Evolutionary conservation across 345 rosid species (phyloP).

Genomic region (Raphanus sativus): DNA sequence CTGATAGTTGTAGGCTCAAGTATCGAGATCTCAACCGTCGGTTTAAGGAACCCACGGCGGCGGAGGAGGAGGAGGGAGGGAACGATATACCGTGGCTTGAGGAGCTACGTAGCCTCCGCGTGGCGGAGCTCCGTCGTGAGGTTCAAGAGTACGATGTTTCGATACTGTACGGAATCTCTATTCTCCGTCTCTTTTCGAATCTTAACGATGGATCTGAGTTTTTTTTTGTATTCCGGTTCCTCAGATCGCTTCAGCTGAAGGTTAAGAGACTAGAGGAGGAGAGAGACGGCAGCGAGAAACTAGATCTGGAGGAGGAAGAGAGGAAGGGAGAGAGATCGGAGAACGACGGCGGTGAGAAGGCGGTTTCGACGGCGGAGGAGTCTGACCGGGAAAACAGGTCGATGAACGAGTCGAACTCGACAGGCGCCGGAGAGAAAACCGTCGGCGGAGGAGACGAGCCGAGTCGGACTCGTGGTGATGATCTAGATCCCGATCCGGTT

Average conservation of each 20-base stretch:
- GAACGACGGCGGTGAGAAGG: conserved; percentile 30
- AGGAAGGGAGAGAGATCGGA: conserved; percentile 29
- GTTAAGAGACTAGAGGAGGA: conserved; percentile 42
- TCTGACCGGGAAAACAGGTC: conserved; percentile 65
- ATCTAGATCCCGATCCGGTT: conserved; percentile 40
- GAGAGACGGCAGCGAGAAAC: conserved; percentile 21
- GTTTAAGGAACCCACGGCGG: conserved; percentile 31
- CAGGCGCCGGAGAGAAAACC: conserved; percentile 41
- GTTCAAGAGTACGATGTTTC: conserved; percentile 67
- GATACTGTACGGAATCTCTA: conserved; percentile 47
- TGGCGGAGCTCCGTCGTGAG: conserved; percentile 75
- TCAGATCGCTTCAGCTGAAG: conserved; percentile 45
- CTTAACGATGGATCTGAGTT: conserved; percentile 27
- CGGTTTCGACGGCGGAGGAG: conserved; percentile 35
- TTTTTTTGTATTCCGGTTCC: not conserved
- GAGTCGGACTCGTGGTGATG: conserved; percentile 25
- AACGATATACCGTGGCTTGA: conserved; percentile 62
- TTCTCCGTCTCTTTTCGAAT: not conserved
- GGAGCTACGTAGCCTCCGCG: conserved; percentile 61
- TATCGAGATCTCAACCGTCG: conserved; percentile 66
- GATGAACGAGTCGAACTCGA: conserved; percentile 81
- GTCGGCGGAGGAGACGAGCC: conserved; percentile 33
- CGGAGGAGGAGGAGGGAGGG: conserved; percentile 1
- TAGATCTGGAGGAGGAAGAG: conserved; percentile 38
- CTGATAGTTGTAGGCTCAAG: conserved; percentile 54